These are phyloP conservation scores for Astrephomene gubernaculifera DNA, from an alignment of 139 green algal genomes.

Conservation along the genomic window DNA sequence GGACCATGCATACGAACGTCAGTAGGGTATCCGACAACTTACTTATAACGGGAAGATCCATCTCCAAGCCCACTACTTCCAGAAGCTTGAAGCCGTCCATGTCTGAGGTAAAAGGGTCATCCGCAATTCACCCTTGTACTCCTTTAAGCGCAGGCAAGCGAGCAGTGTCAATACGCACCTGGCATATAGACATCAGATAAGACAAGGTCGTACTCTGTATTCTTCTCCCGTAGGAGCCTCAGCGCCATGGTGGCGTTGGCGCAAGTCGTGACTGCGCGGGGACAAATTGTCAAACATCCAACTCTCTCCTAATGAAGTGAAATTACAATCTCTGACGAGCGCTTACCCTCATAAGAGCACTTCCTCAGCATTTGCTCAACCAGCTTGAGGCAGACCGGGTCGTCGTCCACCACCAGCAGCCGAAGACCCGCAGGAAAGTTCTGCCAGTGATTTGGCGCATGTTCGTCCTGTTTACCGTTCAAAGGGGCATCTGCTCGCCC, in stretches of 20 bases:
- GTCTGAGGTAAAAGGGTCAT: constrained; percentile 68
- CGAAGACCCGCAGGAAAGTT: constrained; percentile 73
- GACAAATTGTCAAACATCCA: too few relatives aligned
- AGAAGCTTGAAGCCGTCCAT: constrained; percentile 98
- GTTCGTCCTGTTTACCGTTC: constrained; percentile 14
- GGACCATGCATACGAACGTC: background rate
- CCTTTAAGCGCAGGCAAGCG: background rate
- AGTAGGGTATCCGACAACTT: constrained; percentile 51
- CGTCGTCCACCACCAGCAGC: constrained; percentile 95
- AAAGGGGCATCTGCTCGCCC: background rate
- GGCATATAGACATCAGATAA: constrained; percentile 98
- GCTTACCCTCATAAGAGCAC: constrained; percentile 90
- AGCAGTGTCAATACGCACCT: constrained; percentile 51
- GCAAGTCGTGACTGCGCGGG: constrained; percentile 53
- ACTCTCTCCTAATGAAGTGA: too few relatives aligned
- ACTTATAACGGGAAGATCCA: constrained; percentile 98
- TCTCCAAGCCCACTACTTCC: constrained; percentile 91
- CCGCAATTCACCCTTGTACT: too few relatives aligned
- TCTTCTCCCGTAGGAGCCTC: constrained; percentile 67
- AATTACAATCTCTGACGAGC: too few relatives aligned
- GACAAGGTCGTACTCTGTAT: constrained; percentile 91
- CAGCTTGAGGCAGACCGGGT: constrained; percentile 92
- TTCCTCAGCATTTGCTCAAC: constrained; percentile 90
- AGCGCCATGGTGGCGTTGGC: constrained; percentile 74
- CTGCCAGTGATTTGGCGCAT: background rate